These are phyloP conservation scores for Stellera chamaejasme DNA, from an alignment of 345 rosid genomes.

Conservation along the genomic window DNA sequence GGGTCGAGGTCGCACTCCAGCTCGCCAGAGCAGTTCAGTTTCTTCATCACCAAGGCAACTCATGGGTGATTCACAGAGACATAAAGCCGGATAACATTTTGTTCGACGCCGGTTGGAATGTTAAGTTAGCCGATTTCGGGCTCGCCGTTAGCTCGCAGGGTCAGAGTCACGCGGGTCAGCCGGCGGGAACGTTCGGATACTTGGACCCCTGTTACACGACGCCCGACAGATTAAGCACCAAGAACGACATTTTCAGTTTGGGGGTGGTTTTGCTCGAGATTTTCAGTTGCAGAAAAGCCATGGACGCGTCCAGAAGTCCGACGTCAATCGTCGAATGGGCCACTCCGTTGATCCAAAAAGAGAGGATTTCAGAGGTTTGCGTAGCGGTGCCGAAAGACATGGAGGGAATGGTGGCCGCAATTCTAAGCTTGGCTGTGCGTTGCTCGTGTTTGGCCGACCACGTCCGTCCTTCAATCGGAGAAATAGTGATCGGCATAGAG, in stretches of 20 bases:
- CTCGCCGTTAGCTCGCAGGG: conserved; percentile 32
- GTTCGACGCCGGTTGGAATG: conserved; percentile 45
- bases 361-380: conserved; percentile 25
- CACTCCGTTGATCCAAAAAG: conserved; percentile 28
- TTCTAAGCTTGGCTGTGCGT: conserved; percentile 43
- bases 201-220: conserved; percentile 62
- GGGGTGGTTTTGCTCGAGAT: conserved; percentile 71
- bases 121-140: conserved; percentile 65
- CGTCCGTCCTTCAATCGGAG: conserved; percentile 35
- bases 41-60: conserved; percentile 40
- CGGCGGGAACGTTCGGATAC: conserved; percentile 79
- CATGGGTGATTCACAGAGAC: conserved; percentile 56
- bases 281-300: conserved; percentile 50
- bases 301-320: conserved; percentile 40
- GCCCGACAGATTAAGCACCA: conserved; percentile 41
- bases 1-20: conserved; percentile 48
- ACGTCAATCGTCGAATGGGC: conserved; percentile 69
- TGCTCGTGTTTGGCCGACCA: conserved; percentile 40
- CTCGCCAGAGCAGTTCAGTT: conserved; percentile 50
- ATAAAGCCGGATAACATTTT: conserved; percentile 62
- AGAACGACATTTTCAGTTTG: conserved; percentile 54
- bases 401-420: conserved; percentile 20
- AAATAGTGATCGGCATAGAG: conserved; percentile 35
- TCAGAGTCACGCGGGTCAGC: conserved; percentile 14
- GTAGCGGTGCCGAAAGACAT: conserved; percentile 25